Percentiles rank a stretch among this genome's conserved stretches.
Evolutionary conservation across 1,284 basidiomycete genomes (phyloP).

Genomic region (Trichosporon sp.): DNA sequence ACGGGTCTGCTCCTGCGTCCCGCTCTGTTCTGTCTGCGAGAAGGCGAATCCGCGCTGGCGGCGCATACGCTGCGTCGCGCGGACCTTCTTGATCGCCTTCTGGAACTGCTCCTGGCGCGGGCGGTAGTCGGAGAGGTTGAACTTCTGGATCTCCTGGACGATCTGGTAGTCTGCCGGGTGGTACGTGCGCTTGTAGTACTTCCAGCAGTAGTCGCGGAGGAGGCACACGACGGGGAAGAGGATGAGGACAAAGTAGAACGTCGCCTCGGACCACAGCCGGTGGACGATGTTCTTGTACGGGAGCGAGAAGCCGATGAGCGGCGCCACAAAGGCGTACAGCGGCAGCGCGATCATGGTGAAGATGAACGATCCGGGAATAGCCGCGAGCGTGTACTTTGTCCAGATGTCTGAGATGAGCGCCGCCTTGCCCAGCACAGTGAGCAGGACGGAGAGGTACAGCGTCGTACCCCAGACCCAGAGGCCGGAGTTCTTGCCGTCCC

Average conservation of each 20-base stretch:
- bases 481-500: slow-evolving; percentile 74
- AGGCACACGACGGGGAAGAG: slow-evolving; percentile 85
- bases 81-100: slow-evolving; percentile 96
- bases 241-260: slow-evolving; percentile 86
- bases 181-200: slow-evolving; percentile 92
- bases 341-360: slow-evolving; percentile 94
- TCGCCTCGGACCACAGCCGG: slow-evolving; percentile 73
- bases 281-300: slow-evolving; percentile 84
- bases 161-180: slow-evolving; percentile 88
- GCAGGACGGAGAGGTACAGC: slow-evolving; percentile 82
- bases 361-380: slow-evolving; percentile 91
- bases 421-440: slow-evolving; percentile 95
- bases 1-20: slow-evolving; percentile 73
- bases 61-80: slow-evolving; percentile 90
- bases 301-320: slow-evolving; percentile 76
- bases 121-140: slow-evolving; percentile 94
- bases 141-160: slow-evolving; percentile 93
- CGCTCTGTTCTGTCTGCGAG: slow-evolving; percentile 79
- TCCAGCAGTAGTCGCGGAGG: slow-evolving; percentile 88
- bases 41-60: slow-evolving; percentile 92
- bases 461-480: slow-evolving; percentile 99
- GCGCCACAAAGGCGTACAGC: slow-evolving; percentile 81
- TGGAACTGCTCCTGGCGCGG: slow-evolving; percentile 98
- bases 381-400: slow-evolving; percentile 97
- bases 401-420: slow-evolving; percentile 96